Base-by-base conservation (phyloP, 108 stramenopile species). In the Cyclotella distinguenda region DNA sequence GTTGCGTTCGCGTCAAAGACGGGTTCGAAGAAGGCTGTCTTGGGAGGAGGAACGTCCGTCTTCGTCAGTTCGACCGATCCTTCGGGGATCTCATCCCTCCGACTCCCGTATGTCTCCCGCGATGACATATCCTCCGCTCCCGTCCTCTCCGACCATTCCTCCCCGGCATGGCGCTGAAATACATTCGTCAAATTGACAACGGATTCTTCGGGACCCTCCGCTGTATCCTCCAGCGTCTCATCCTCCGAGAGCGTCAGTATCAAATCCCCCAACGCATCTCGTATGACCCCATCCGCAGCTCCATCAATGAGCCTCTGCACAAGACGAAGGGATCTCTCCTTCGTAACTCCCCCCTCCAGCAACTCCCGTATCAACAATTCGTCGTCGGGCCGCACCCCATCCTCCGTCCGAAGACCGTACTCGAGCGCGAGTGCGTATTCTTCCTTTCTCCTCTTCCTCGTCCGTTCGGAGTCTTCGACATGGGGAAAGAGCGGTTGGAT, bases 311-410 rank as follows among this genome's bases (percentile, higher is more conserved):
- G 31, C 52, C 69, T 77, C 15, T 77, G 56, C 9, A 77, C 28
- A 18, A 77, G 42, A 26, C 75, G 66, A 2, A 69, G 25, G 1
- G 67, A 48, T 16, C 67, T 44, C 5, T 69, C 75, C 47, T 68
- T 77, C 13, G 75, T 77, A 5, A 60, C 25, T 11, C 75, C 67
- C 31, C 66, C 68, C 46, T 69, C 66, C 49, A 77, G 22, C 67
- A 77, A 51, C 39, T 77, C 75, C 42, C 58, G 63, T 44, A 77
- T 68, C 16, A 77, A 57, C 28, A 77, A 30, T 28, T 77, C 75
- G 33, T 77, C 64, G 48, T 68, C 69, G 21, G 75, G 42, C 35
- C 35, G 43, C 35, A 68, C 66, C 19, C 46, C 46, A 27, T 77
- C 72, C 40, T 66, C 66, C 11, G 36, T 67, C 42, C 52, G 26